Base-by-base conservation (phyloP, 2,329 filamentous ascomycete genomes). In the Cordyceps javanica region DNA sequence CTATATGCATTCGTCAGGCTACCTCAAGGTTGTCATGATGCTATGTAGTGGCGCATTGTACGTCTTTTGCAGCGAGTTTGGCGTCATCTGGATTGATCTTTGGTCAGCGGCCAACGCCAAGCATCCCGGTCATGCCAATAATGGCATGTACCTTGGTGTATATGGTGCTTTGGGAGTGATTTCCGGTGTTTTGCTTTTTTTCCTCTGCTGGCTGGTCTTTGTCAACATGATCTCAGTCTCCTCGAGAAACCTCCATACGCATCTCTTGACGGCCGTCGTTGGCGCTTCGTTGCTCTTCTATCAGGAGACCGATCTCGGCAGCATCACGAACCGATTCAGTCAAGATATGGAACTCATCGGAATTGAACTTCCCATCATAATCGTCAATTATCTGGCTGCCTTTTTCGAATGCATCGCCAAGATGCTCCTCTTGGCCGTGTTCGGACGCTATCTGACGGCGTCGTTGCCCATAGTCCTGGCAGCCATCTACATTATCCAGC, bases 291-390 rank as follows among this genome's bases (percentile, higher is more conserved):
- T 72, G 21, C 62, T 59, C 3, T 73, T 73, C 61, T 69, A 74
- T 49, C 68, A 68, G 0, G 66, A 61, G 7, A 73, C 71, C 0
- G 70, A 74, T 55, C 67, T 63, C 8, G 72, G 72, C 11, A 61
- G 67, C 0, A 66, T 69, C 2, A 68, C 68, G 21, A 73, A 75
- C 34, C 60, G 70, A 23, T 75, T 75, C 59, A 73, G 70, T 3
- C 72, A 75, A 55, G 73, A 75, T 59, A 70, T 75, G 61, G 68
- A 70, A 0, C 61, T 75, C 4, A 66, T 75, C 21, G 72, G 72
- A 58, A 67, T 67, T 16, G 68, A 72, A 48, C 62, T 75, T 2
- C 72, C 72, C 1, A 58, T 66, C 30, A 58, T 68, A 1, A 48
- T 62, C 4, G 44, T 66, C 28, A 60, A 62, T 16, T 49, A 50